Evolutionary conservation across 176 grass and related monocot species (phyloP), one percentile per base, ranked within the genome.

Genomic region (Carex kokanica): DNA sequence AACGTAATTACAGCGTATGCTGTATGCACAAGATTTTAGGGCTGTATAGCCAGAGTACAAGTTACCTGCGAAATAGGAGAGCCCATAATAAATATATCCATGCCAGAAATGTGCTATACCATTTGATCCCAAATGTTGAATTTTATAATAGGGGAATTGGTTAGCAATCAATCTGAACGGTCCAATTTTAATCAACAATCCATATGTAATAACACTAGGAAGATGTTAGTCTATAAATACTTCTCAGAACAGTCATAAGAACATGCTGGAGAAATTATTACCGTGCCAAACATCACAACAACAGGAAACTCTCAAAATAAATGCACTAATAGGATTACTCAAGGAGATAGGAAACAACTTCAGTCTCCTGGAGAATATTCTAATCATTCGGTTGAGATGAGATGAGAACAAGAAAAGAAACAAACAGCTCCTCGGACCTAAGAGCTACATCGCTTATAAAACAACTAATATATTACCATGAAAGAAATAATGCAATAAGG

Each of bases 401-500:
- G 67, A 43, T 29, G 13, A 53, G 43, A 74, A 52, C 43, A 74
- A 27, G 43, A 56, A 29, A 54, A 54, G 4, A 15, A 78, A 56
- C 51, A 78, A 78, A 34, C 45, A 53, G 43, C 51, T 78, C 12
- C 7, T 56, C 12, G 5, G 51, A 56, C 25, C 49, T 31, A 56
- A 78, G 73, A 78, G 73, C 73, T 34, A 78, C 49, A 32, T 56
- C 2, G 2, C 73, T 56, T 25, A 18, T 17, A 77, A 32, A 55
- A 55, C 12, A 54, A 54, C 49, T 78, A 55, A 56, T 8, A 32
- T 24, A 53, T 78, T 56, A 18, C 24, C 25, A 55, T 11, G 51
- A 78, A 77, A 77, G 14, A 77, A 55, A 32, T 56, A 78, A 78
- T 56, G 73, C 73, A 78, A 78, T 32, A 77, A 55, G 73, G 73